Evolutionary conservation across 2,329 filamentous ascomycete species (phyloP).

Genomic region (Aspergillus sergii): DNA sequence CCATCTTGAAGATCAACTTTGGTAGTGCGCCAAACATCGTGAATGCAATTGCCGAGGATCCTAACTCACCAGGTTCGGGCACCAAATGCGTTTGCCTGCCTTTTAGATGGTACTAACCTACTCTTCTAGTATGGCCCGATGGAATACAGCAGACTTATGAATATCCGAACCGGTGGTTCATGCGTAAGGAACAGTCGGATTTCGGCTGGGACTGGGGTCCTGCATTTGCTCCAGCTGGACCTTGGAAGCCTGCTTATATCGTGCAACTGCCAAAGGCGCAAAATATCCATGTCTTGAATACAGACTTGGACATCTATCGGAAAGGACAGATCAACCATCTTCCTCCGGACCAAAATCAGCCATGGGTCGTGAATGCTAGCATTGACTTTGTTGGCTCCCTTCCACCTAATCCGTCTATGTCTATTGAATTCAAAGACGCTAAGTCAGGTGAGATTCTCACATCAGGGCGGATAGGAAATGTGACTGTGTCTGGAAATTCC

Average conservation of each 20-base stretch:
- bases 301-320: slow-evolving; percentile 61
- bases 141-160: slow-evolving; percentile 54
- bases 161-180: slow-evolving; percentile 57
- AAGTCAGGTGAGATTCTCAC: slow-evolving; percentile 43
- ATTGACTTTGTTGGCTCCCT: slow-evolving; percentile 58
- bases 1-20: slow-evolving; percentile 57
- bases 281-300: slow-evolving; percentile 54
- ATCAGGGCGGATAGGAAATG: slow-evolving; percentile 41
- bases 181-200: slow-evolving; percentile 64
- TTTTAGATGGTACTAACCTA: slow-evolving; percentile 1
- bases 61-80: slow-evolving; percentile 48
- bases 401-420: slow-evolving; percentile 47
- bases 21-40: slow-evolving; percentile 59
- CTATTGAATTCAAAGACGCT: slow-evolving; percentile 51
- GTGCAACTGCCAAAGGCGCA: slow-evolving; percentile 52
- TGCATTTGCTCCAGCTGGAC: slow-evolving; percentile 63
- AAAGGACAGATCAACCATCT: slow-evolving; percentile 61
- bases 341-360: slow-evolving; percentile 57
- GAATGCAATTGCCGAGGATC: slow-evolving; percentile 53
- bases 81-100: no score
- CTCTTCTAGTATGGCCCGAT: slow-evolving; percentile 49
- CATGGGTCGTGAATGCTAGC: slow-evolving; percentile 65
- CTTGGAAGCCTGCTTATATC: slow-evolving; percentile 62
- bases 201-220: slow-evolving; percentile 69
- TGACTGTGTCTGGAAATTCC: slow-evolving; percentile 45